phyloP scores from a whole-genome alignment of 306 rosid species.

The Rosa persica region DNA sequence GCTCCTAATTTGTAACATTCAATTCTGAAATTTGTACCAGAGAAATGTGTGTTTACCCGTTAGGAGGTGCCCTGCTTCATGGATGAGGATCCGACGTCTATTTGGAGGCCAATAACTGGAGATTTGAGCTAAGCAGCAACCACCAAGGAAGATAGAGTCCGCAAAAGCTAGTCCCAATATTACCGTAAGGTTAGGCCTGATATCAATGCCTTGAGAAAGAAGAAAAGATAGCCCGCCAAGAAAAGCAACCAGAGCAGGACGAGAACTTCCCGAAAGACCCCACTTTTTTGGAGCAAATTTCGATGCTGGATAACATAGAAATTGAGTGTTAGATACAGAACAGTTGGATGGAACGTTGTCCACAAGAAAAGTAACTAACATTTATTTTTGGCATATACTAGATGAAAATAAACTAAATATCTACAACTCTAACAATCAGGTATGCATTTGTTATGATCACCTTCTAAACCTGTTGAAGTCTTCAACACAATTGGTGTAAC shows the following conservation, averaged over 20 bases:
- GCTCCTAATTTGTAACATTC: neutral
- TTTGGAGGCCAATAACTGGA: conserved; percentile 97
- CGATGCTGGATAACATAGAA: conserved; percentile 48
- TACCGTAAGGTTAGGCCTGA: conserved; percentile 80
- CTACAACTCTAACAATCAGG: neutral
- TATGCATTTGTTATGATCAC: conserved; percentile 29
- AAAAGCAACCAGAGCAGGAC: conserved; percentile 56
- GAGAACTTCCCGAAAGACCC: conserved; percentile 83
- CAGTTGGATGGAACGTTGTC: neutral
- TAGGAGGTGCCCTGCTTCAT: conserved; percentile 94
- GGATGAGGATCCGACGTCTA: conserved; percentile 78
- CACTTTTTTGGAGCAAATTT: conserved; percentile 93
- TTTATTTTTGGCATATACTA: neutral
- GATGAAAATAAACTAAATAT: neutral
- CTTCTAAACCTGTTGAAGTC: conserved; percentile 90
- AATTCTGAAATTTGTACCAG: neutral
- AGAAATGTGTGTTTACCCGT: conserved; percentile 43
- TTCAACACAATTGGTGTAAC: conserved; percentile 77
- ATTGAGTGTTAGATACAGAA: conserved; percentile 13
- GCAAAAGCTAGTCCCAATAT: conserved; percentile 72
- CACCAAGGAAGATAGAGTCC: conserved; percentile 86
- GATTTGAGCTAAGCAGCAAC: conserved; percentile 88
- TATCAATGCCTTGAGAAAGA: conserved; percentile 75
- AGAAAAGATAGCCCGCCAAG: conserved; percentile 77
- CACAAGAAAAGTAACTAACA: neutral